Conservation (phyloP, 257 asterid genomes). For the Paraleonurus japonicus region DNA sequence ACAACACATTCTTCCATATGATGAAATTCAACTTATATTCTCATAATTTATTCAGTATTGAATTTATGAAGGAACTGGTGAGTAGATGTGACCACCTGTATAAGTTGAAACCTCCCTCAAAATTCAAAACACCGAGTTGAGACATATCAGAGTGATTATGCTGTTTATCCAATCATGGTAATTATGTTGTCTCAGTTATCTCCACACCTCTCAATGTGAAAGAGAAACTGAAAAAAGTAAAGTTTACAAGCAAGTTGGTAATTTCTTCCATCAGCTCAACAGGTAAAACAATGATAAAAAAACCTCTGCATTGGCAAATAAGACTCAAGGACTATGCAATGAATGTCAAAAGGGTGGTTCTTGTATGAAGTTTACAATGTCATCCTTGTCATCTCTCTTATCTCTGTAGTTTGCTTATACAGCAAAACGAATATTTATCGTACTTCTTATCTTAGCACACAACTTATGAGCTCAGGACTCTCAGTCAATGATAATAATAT, state of each 20-base stretch:
- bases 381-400: background rate
- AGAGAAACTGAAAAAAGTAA: background rate
- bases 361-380: conserved; percentile 8
- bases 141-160: background rate
- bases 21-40: background rate
- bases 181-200: conserved; percentile 2
- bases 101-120: background rate
- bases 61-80: background rate
- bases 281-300: background rate
- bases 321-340: background rate
- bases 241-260: background rate
- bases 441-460: background rate
- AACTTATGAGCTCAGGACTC: background rate
- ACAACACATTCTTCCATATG: conserved; percentile 1
- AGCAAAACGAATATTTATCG: background rate
- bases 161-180: background rate
- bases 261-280: conserved; percentile 4
- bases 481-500: background rate
- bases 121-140: conserved; percentile 10
- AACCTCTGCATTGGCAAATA: background rate
- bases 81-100: background rate
- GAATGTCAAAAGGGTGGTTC: conserved; percentile 11
- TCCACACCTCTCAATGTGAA: conserved; percentile 3
- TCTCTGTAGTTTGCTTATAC: background rate
- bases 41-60: background rate